Base-by-base conservation (phyloP, 148 eudicot species). In the Vaccinium darrowii region DNA sequence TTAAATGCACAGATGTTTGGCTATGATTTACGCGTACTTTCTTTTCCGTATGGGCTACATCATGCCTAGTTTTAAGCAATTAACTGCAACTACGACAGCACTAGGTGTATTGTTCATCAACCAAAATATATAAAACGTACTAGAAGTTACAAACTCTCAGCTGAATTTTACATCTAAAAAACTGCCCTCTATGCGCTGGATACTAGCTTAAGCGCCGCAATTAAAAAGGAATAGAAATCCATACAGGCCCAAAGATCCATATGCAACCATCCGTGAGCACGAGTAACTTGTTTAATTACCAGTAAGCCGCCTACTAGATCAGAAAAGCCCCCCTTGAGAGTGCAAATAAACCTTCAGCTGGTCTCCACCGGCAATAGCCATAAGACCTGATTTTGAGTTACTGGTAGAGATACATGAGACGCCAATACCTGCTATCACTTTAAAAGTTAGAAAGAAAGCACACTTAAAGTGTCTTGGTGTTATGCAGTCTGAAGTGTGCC, bases 361-460 rank as follows among this genome's bases (percentile, higher is more conserved):
- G 84, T 89, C 89, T 76, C 79, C 89, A 82, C 91, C 87, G 36
- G 98, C 99, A 82, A 96, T 82, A 19, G 98, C 98, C 27, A 94
- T 77, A 74, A 87, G 85, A 75, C 92, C 89, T 6, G 89, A 88
- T 23, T 82, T 81, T 82, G 95, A 89, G 79, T 88, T 89, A 91
- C 89, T 93, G 18, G 89, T 88, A 30, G 93, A 90, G n/a, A 96
- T 88, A 83, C 88, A 93, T n/a, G 95, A 92, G 67, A 92, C 89
- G 12, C 84, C 84, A 84, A 85, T 76, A 81, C 93, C 99, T 96
- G 92, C 82, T 78, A 83, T 72, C 65, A 76, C 74, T 51, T 54
- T 14, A 39, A 73, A 6, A 39, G 4, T 72, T 50, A n/a, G 49
- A 25, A 81, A 79, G 25, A 80, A 50, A 23, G 58, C 19, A 51